phyloP scores from a whole-genome alignment of 1,139 yeast genomes.

The Candida buenavistaensis region DNA sequence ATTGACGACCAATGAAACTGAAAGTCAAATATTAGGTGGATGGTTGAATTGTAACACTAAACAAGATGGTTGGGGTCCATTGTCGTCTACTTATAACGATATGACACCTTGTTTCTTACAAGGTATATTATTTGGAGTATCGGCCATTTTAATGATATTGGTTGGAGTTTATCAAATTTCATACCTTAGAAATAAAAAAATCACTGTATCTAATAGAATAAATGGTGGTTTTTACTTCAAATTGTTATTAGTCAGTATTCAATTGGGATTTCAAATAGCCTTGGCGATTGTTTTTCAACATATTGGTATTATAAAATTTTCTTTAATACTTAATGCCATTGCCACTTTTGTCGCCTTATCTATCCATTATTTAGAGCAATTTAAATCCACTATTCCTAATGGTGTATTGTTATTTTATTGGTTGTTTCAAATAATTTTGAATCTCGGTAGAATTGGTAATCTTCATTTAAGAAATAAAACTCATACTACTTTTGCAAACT shows the following conservation, averaged over 20 bases:
- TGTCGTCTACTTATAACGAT: constrained; percentile 58
- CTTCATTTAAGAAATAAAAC: constrained; percentile 45
- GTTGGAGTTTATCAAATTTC: constrained; percentile 52
- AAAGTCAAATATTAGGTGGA: constrained; percentile 4
- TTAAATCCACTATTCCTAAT: constrained; percentile 62
- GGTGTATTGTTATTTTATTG: constrained; percentile 76
- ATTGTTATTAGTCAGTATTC: constrained; percentile 40
- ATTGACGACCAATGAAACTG: not conserved
- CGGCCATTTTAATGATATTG: constrained; percentile 54
- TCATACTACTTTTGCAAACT: constrained; percentile 35
- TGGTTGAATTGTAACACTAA: constrained; percentile 18
- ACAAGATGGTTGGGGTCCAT: constrained; percentile 75
- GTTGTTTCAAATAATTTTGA: constrained; percentile 55
- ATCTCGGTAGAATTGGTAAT: constrained; percentile 42
- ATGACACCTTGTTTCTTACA: constrained; percentile 82
- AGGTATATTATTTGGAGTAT: constrained; percentile 58
- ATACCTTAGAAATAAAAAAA: constrained; percentile 31
- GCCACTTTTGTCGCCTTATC: constrained; percentile 52
- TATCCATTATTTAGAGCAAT: constrained; percentile 73
- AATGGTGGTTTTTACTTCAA: constrained; percentile 45
- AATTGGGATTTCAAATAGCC: constrained; percentile 34
- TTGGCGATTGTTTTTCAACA: constrained; percentile 20
- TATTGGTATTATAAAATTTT: constrained; percentile 44
- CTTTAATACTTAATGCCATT: constrained; percentile 37
- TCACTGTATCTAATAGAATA: constrained; percentile 33